These are phyloP conservation scores for Arthromyces matolae DNA, from an alignment of 768 basidiomycete genomes.

Conservation along the genomic window DNA sequence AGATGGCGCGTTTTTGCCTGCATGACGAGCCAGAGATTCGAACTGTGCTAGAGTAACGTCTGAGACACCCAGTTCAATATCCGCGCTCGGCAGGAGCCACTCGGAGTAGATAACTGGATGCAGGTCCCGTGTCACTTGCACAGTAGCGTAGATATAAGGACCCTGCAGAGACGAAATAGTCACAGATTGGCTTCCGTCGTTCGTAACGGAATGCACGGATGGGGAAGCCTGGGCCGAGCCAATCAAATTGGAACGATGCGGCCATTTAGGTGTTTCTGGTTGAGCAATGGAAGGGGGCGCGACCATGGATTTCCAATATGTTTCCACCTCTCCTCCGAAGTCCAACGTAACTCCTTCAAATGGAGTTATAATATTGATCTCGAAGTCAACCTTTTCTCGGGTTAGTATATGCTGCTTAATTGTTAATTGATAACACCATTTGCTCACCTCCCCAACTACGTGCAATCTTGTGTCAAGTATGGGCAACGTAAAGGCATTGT, in stretches of 20 bases:
- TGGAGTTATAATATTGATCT: slow-evolving; percentile 79
- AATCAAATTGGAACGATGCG: slow-evolving; percentile 40
- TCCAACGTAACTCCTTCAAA: slow-evolving; percentile 92
- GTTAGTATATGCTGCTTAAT: slow-evolving; percentile 7
- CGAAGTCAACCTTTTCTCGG: slow-evolving; percentile 71
- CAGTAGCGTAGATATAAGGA: slow-evolving; percentile 78
- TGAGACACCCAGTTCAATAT: slow-evolving; percentile 74
- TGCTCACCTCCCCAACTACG: slow-evolving; percentile 83
- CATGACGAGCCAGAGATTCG: slow-evolving; percentile 51
- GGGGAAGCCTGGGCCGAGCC: slow-evolving; percentile 70
- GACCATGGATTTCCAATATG: slow-evolving; percentile 94
- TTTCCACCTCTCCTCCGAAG: slow-evolving; percentile 93
- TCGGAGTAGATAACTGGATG: slow-evolving; percentile 83
- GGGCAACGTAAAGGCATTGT: slow-evolving; percentile 60
- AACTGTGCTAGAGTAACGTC: slow-evolving; percentile 87
- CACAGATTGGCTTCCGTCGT: slow-evolving; percentile 48
- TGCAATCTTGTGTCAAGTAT: slow-evolving; percentile 91
- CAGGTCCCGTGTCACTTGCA: slow-evolving; percentile 90
- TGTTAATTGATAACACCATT: not conserved
- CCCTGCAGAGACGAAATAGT: slow-evolving; percentile 89
- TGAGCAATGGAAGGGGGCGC: slow-evolving; percentile 40
- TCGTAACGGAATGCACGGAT: slow-evolving; percentile 51
- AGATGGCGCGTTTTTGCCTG: slow-evolving; percentile 41
- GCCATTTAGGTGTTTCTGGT: slow-evolving; percentile 34
- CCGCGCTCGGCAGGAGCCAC: slow-evolving; percentile 70